Evolutionary conservation across 176 grass and related monocot species (phyloP).

Genomic region (Phoenix dactylifera): DNA sequence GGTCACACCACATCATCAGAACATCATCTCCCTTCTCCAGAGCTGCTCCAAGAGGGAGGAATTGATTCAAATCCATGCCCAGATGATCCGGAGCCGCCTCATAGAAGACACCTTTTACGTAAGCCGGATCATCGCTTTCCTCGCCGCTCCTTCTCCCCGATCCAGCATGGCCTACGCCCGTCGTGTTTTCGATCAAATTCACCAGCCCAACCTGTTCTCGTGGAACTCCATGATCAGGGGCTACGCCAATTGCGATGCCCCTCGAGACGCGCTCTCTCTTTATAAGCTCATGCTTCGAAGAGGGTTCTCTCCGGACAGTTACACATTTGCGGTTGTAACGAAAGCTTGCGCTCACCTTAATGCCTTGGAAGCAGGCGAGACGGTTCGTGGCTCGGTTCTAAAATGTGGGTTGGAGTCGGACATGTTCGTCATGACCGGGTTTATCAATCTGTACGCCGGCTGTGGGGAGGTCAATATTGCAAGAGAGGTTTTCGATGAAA

Average conservation of each 20-base stretch:
- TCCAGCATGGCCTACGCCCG: constrained; percentile 35
- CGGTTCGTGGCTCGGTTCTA: constrained; percentile 34
- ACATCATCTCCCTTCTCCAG: constrained; percentile 33
- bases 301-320: constrained; percentile 31
- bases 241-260: constrained; percentile 28
- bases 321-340: constrained; percentile 46
- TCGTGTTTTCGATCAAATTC: constrained; percentile 49
- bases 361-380: constrained; percentile 18
- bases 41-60: constrained; percentile 34
- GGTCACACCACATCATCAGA: constrained; percentile 9
- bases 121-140: constrained; percentile 41
- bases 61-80: constrained; percentile 48
- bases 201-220: constrained; percentile 30
- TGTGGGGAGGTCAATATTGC: constrained; percentile 27
- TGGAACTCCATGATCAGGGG: constrained; percentile 86
- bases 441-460: constrained; percentile 35
- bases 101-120: constrained; percentile 27
- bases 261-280: constrained; percentile 32
- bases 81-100: constrained; percentile 42
- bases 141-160: constrained; percentile 19
- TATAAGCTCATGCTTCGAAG: constrained; percentile 36
- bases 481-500: constrained; percentile 56
- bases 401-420: constrained; percentile 43
- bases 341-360: constrained; percentile 27
- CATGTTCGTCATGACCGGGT: constrained; percentile 60